Percentiles rank a stretch among this genome's conserved stretches.
Evolutionary conservation across 495 filamentous ascomycete genomes (phyloP).

Genomic region (Hypoxylon crocopeplum): DNA sequence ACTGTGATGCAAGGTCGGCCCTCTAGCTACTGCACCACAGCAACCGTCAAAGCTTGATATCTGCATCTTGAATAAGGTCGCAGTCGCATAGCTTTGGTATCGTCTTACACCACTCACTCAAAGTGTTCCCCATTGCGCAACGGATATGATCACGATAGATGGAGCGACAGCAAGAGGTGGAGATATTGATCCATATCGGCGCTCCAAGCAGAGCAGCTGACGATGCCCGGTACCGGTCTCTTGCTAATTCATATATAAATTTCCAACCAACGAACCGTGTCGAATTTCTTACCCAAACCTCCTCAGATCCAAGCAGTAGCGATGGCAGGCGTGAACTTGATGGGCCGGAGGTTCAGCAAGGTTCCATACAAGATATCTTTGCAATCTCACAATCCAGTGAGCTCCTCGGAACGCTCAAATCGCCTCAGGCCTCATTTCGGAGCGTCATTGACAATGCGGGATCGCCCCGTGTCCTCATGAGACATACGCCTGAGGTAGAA

Average conservation of each 20-base stretch:
- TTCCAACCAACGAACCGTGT: constrained; percentile 53
- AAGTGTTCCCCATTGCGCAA: neutral
- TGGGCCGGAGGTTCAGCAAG: constrained; percentile 1
- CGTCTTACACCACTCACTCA: neutral
- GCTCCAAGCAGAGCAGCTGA: constrained; percentile 67
- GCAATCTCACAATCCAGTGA: constrained; percentile 10
- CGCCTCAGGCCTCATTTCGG: constrained; percentile 50
- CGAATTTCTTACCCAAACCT: constrained; percentile 1
- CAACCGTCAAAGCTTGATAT: no score
- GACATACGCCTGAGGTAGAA: constrained; percentile 2
- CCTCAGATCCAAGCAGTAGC: neutral
- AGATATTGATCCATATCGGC: constrained; percentile 74
- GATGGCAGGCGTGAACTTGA: neutral
- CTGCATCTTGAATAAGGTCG: neutral
- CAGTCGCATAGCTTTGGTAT: neutral
- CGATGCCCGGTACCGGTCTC: constrained; percentile 67
- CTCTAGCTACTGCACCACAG: no score
- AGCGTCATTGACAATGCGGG: constrained; percentile 53
- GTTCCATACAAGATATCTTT: neutral
- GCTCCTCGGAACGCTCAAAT: constrained; percentile 18
- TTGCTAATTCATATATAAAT: constrained; percentile 65
- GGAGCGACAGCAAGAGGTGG: constrained; percentile 47
- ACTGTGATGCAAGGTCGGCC: no score
- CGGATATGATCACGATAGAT: constrained; percentile 33
- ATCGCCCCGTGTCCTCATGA: constrained; percentile 45